Evolutionary conservation across 305 asterid species (phyloP).

Genomic region (Coffea humblotiana): DNA sequence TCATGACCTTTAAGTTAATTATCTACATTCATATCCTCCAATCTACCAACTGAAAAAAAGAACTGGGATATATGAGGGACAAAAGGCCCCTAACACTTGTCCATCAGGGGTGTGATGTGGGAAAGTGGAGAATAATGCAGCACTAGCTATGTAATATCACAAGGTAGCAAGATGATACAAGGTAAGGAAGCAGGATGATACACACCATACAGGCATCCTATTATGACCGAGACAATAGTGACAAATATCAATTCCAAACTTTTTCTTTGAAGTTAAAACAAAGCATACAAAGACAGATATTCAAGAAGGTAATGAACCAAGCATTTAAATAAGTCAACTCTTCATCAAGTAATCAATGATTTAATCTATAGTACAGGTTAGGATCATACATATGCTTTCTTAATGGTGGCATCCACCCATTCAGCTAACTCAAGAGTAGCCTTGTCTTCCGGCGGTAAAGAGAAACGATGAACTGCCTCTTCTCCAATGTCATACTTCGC

Average conservation of each 20-base stretch:
- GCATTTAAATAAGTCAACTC: background rate
- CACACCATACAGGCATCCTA: background rate
- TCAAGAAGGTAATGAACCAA: background rate
- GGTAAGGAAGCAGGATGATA: background rate
- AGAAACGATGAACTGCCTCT: constrained; percentile 93
- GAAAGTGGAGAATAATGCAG: background rate
- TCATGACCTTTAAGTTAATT: too few relatives aligned
- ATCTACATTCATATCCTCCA: too few relatives aligned
- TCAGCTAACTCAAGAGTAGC: constrained; percentile 87
- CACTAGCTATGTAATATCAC: background rate
- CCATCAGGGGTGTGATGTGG: too few relatives aligned
- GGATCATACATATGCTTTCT: constrained; percentile 79
- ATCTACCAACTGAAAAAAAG: too few relatives aligned
- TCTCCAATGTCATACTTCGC: constrained; percentile 96
- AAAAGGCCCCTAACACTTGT: too few relatives aligned
- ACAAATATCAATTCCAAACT: background rate
- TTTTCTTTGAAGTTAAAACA: background rate
- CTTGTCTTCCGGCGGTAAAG: constrained; percentile 97
- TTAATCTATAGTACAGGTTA: constrained; percentile 13
- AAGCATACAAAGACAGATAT: background rate
- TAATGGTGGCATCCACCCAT: constrained; percentile 94
- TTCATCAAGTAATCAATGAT: constrained; percentile 4
- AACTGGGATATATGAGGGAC: too few relatives aligned
- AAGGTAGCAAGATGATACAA: background rate
- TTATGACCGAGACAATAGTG: background rate